phyloP scores from a whole-genome alignment of 2,329 filamentous ascomycete genomes.

The Monosporascus sp. region DNA sequence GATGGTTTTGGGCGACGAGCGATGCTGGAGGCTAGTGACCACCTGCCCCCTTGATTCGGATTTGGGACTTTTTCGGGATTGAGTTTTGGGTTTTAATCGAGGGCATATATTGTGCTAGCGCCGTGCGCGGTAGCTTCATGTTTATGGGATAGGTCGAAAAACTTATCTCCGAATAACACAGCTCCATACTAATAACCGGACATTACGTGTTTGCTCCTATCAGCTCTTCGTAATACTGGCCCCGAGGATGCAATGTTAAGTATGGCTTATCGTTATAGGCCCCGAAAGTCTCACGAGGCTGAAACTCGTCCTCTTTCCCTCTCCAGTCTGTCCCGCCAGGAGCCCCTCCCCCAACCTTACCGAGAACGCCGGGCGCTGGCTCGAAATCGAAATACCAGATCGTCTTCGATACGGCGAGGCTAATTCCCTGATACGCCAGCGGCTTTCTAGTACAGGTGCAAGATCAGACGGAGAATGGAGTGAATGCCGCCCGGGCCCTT shows the following conservation, averaged over 20 bases:
- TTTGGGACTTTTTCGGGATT: no score
- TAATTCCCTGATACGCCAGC: not conserved
- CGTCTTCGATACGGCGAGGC: not conserved
- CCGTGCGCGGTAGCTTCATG: no score
- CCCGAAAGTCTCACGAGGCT: not conserved
- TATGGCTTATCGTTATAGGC: not conserved
- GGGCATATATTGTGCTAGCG: no score
- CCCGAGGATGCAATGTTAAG: not conserved
- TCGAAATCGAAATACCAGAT: not conserved
- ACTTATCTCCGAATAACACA: no score
- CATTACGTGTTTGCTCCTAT: no score
- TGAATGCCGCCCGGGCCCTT: not conserved
- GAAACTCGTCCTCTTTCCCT: not conserved
- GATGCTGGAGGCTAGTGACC: no score
- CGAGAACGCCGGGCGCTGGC: not conserved
- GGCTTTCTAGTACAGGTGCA: not conserved
- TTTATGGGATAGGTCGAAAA: no score
- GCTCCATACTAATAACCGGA: no score
- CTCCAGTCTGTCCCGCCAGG: not conserved
- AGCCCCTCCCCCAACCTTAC: not conserved
- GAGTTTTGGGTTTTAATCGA: no score
- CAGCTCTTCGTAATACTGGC: no score
- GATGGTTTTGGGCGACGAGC: no score
- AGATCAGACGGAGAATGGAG: not conserved
- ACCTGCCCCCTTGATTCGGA: no score